phyloP scores from a whole-genome alignment of 306 rosid genomes.

The Trichosanthes truncata region DNA sequence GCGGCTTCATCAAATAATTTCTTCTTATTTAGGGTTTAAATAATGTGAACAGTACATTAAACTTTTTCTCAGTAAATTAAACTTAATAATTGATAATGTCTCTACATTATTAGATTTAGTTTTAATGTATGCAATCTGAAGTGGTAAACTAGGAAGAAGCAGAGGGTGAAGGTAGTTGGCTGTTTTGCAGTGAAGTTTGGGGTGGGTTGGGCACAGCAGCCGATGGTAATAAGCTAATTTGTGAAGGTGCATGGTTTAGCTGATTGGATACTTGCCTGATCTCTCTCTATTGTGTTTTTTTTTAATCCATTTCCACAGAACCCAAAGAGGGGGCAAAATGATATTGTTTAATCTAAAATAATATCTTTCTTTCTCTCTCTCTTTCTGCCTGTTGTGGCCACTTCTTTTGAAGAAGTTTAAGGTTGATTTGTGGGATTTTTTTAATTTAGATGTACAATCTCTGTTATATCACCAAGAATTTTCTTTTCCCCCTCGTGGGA shows the following conservation, averaged over 20 bases:
- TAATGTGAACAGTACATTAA: background rate
- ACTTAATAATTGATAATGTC: background rate
- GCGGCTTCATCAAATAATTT: too few species aligned
- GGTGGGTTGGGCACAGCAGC: background rate
- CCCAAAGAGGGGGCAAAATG: too few species aligned
- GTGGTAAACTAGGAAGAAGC: background rate
- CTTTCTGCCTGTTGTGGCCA: background rate
- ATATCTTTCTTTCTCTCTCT: background rate
- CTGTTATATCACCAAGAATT: too few species aligned
- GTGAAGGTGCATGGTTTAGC: too few species aligned
- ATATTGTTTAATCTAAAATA: too few species aligned
- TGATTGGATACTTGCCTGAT: too few species aligned
- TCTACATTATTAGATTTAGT: background rate
- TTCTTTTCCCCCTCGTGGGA: background rate
- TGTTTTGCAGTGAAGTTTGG: background rate
- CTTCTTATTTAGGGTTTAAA: background rate
- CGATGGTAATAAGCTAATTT: background rate
- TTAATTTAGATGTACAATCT: too few species aligned
- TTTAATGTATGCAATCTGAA: background rate
- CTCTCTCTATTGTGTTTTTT: too few species aligned
- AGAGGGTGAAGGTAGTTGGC: background rate
- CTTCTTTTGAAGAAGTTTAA: background rate
- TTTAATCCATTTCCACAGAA: too few species aligned
- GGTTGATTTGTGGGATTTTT: background rate
- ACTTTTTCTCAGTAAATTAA: background rate